These are phyloP conservation scores for Solanum medicagineum DNA, from an alignment of 257 asterid species.

Conservation along the genomic window DNA sequence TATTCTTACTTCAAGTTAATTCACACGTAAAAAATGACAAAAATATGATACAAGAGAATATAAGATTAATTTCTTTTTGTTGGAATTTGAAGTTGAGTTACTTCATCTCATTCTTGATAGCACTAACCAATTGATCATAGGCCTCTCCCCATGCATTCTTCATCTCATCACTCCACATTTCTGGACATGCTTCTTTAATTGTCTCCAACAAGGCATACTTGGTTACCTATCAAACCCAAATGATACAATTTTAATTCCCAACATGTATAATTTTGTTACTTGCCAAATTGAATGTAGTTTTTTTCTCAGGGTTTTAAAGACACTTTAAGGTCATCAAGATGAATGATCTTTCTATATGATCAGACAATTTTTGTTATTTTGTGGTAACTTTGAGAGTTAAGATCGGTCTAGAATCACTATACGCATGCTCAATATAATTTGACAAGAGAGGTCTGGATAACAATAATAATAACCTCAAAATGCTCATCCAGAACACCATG, in stretches of 20 bases:
- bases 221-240: conserved; percentile 31
- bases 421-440: no score
- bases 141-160: conserved; percentile 73
- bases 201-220: conserved; percentile 75
- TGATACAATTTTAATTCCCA: not conserved
- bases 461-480: not conserved
- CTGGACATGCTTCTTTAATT: conserved; percentile 65
- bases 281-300: not conserved
- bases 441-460: not conserved
- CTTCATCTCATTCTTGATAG: conserved; percentile 68
- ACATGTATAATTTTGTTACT: not conserved
- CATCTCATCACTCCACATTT: conserved; percentile 71
- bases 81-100: not conserved
- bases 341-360: no score
- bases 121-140: conserved; percentile 66
- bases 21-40: no score
- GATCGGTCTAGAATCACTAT: no score
- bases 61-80: no score
- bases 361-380: no score
- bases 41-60: no score
- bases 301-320: no score
- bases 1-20: no score
- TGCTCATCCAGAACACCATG: conserved; percentile 75
- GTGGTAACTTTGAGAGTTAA: no score
- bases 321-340: no score